Evolutionary conservation across 208 protist species (phyloP), one percentile per base, ranked within the genome.

Genomic region (Leishmania turanica): DNA sequence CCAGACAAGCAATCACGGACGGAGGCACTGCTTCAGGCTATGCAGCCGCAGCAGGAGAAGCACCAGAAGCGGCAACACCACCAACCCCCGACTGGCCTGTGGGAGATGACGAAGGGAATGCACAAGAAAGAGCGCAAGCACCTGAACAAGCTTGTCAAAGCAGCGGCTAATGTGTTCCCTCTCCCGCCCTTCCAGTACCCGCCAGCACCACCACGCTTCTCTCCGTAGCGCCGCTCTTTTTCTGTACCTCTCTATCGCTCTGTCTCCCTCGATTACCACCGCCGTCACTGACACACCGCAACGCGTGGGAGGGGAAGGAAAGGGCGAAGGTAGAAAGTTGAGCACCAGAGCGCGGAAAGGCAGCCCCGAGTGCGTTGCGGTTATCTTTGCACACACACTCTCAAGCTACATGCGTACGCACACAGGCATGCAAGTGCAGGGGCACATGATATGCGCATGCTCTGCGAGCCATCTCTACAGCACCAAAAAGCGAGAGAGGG

Each of bases 131-230:
- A 53, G 19, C 64, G 69, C 51, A 77, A 77, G 62, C 81, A 49
- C 8, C 49, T 85, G n/a, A 71, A 70, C 34, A 53, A 78, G 31
- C 60, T 85, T 9, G 42, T 81, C 37, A 31, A 60, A 11, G 74
- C 74, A 17, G 73, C 73, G 56, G 74, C 74, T 45, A 64, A 66
- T 31, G 34, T 34, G n/a, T 34, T 78, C 15, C 58, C 81, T 17
- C 2, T 66, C 21, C 74, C 54, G 27, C 40, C 74, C 56, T 77
- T 65, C 27, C 13, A 64, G 34, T 77, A 34, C 11, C 74, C 21
- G 9, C 56, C 53, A 27, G 15, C 49, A 8, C 56, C 34, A 47
- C 37, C 74, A 7, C 17, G 1, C 24, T 49, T n/a, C 7, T 66
- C 54, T 17, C 53, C 27, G 72, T 66, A 65, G 74, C 21, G 24